These are phyloP conservation scores for Claviceps capensis DNA, from an alignment of 2,329 filamentous ascomycete genomes.

Conservation along the genomic window DNA sequence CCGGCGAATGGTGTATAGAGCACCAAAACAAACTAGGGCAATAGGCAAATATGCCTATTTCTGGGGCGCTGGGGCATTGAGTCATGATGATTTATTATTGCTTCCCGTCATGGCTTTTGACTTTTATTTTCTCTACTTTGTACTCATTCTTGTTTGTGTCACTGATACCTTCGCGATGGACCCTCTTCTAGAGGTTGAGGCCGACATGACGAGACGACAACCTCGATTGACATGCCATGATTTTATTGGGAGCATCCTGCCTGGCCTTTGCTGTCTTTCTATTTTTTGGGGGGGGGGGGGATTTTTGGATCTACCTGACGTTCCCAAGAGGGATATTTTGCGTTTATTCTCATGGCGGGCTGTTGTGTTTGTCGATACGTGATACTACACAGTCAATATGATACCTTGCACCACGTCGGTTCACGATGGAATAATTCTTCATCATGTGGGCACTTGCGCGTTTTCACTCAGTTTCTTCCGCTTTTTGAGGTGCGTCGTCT, in stretches of 20 bases:
- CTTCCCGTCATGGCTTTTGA: conserved; percentile 3
- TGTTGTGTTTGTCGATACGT: too few species aligned
- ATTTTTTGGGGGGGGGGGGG: too few species aligned
- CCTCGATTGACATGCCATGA: background rate
- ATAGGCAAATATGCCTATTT: conserved; percentile 18
- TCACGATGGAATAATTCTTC: too few species aligned
- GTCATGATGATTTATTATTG: conserved; percentile 19
- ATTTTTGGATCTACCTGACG: background rate
- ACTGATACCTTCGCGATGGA: conserved; percentile 11
- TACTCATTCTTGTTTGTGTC: background rate
- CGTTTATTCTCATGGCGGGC: too few species aligned
- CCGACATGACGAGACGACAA: conserved; percentile 4
- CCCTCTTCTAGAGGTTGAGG: conserved; percentile 4
- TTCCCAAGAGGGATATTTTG: too few species aligned
- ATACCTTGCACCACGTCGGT: too few species aligned
- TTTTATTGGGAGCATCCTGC: background rate
- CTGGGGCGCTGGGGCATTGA: conserved; percentile 21
- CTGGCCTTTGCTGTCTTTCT: background rate
- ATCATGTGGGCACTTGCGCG: too few species aligned
- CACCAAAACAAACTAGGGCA: conserved; percentile 8
- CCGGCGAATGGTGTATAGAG: conserved; percentile 25
- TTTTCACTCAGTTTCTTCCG: too few species aligned
- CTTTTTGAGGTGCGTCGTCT: too few species aligned
- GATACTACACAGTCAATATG: too few species aligned
- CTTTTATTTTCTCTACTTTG: background rate